These are phyloP conservation scores for Podaxis carcinomalis DNA, from an alignment of 768 basidiomycete genomes.

Conservation along the genomic window DNA sequence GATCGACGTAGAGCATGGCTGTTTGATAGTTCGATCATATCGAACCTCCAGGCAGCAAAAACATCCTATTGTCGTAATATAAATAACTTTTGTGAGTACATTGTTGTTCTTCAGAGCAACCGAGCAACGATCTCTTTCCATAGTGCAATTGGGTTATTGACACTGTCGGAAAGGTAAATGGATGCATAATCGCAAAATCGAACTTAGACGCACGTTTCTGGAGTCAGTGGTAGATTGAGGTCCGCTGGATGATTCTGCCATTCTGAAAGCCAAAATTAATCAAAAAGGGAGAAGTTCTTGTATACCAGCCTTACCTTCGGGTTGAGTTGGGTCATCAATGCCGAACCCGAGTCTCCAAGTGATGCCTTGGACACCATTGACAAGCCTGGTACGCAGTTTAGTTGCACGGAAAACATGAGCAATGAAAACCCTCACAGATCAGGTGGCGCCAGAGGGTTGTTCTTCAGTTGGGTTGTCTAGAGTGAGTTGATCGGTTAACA, in stretches of 20 bases:
- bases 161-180: conserved; percentile 27
- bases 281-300: background rate
- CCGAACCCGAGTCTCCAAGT: conserved; percentile 63
- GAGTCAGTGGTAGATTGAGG: conserved; percentile 47
- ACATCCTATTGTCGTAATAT: background rate
- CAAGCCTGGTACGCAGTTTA: conserved; percentile 29
- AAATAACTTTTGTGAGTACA: background rate
- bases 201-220: conserved; percentile 36
- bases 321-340: conserved; percentile 44
- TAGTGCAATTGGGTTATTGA: conserved; percentile 53
- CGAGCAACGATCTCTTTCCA: conserved; percentile 43
- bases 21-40: background rate
- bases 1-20: background rate
- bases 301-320: conserved; percentile 43
- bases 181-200: background rate
- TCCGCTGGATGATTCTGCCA: conserved; percentile 59
- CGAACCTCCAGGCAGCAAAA: background rate
- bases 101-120: conserved; percentile 12
- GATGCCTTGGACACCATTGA: conserved; percentile 58
- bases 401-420: background rate
- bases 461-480: conserved; percentile 50
- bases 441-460: conserved; percentile 53
- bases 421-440: conserved; percentile 42
- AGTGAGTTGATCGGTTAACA: background rate
- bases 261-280: conserved; percentile 28